These are phyloP conservation scores for Piper betle DNA, from an alignment of 164 flowering plant species.

Conservation along the genomic window DNA sequence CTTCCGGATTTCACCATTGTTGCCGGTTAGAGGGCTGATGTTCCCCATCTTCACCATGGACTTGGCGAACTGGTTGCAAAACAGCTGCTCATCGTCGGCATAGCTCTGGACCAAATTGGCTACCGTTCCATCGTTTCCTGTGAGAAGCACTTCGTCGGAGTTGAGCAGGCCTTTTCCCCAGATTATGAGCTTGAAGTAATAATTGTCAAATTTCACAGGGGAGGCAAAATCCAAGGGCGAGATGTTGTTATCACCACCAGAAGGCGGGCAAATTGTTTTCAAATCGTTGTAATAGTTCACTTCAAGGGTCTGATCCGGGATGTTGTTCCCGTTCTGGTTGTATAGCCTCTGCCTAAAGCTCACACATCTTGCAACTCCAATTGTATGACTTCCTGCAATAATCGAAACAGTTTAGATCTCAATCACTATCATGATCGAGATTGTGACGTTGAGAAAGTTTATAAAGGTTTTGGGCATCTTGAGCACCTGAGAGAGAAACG, in stretches of 20 bases:
- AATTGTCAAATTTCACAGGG: constrained; percentile 71
- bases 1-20: constrained; percentile 64
- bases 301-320: constrained; percentile 69
- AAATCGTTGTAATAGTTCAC: constrained; percentile 35
- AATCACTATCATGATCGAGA: background rate
- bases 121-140: constrained; percentile 37
- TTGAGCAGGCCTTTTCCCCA: constrained; percentile 70
- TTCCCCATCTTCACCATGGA: constrained; percentile 92
- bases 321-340: constrained; percentile 72
- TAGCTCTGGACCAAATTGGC: constrained; percentile 45
- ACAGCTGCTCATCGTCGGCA: constrained; percentile 51
- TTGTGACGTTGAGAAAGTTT: background rate
- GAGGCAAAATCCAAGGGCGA: constrained; percentile 64
- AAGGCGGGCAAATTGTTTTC: constrained; percentile 52
- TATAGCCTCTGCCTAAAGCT: constrained; percentile 77
- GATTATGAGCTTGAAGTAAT: constrained; percentile 66
- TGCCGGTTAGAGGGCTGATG: constrained; percentile 56
- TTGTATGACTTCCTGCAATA: constrained; percentile 66
- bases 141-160: constrained; percentile 69
- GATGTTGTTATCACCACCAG: constrained; percentile 79
- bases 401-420: too few relatives aligned
- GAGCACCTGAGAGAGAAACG: constrained; percentile 76
- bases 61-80: constrained; percentile 56
- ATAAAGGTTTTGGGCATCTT: background rate
- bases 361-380: constrained; percentile 77